Evolutionary conservation across 345 rosid species (phyloP).

Genomic region (Litchi chinensis): DNA sequence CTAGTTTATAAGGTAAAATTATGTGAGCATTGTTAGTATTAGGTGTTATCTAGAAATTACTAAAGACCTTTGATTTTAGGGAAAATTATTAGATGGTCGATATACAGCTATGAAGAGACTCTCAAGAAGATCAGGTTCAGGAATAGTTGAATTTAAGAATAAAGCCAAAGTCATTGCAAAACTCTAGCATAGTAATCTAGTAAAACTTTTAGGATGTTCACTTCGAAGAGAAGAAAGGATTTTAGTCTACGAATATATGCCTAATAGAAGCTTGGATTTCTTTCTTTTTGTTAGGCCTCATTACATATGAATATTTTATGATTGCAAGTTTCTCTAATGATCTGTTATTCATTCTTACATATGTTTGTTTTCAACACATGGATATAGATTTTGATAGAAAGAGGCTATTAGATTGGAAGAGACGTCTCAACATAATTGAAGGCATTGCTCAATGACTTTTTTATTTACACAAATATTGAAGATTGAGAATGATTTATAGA

Average conservation of each 20-base stretch:
- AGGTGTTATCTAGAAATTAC: background rate
- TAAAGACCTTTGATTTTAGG: background rate
- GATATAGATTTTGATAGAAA: background rate
- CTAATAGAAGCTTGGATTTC: background rate
- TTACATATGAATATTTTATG: too few relatives aligned
- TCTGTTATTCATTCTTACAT: too few relatives aligned
- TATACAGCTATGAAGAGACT: conserved; percentile 3
- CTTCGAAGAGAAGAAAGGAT: background rate
- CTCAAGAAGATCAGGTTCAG: background rate
- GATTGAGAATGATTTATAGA: background rate
- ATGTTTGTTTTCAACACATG: background rate
- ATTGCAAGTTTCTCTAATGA: too few relatives aligned
- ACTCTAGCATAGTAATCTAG: too few relatives aligned
- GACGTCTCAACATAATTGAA: conserved; percentile 7
- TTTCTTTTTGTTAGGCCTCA: background rate
- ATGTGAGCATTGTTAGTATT: too few relatives aligned
- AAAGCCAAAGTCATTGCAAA: too few relatives aligned
- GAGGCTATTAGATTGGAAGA: conserved; percentile 3
- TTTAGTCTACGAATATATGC: background rate
- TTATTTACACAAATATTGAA: background rate
- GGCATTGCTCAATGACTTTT: conserved; percentile 9
- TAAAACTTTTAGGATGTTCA: too few relatives aligned
- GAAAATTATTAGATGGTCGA: background rate
- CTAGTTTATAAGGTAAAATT: conserved; percentile 1
- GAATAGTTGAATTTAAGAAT: conserved; percentile 4